A percentile compares a stretch with the other conserved stretches of the same genome.
Evolutionary conservation across 2,329 filamentous ascomycete species (phyloP).

Genomic region (Hymenoscyphus fructigenus): DNA sequence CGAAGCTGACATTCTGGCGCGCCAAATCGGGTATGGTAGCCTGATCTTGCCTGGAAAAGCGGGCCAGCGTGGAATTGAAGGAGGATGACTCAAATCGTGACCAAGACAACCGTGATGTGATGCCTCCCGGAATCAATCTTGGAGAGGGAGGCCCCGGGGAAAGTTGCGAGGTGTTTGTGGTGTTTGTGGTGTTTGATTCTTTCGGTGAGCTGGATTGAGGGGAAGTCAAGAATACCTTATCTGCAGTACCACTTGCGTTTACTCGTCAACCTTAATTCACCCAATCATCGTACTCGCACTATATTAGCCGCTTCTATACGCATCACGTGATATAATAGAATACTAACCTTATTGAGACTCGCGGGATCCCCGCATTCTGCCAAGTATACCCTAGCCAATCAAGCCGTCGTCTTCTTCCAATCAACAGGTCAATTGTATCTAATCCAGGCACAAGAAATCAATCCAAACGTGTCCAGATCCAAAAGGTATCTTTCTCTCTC

Average conservation of each 20-base stretch:
- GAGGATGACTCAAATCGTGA: neutral
- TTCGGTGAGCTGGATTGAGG: neutral
- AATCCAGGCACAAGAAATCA: constrained; percentile 1
- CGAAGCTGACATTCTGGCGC: neutral
- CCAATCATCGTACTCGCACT: neutral
- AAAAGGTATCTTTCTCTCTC: neutral
- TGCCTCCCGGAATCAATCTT: neutral
- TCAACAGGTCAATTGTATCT: neutral
- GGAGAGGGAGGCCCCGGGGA: neutral
- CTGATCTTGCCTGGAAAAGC: neutral
- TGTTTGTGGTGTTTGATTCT: neutral
- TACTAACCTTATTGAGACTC: neutral
- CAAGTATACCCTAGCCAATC: neutral
- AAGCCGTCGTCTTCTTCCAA: neutral
- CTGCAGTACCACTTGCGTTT: neutral
- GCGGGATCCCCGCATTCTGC: neutral
- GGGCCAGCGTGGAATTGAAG: neutral
- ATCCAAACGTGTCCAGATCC: constrained; percentile 5
- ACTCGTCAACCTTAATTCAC: neutral
- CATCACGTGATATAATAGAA: neutral
- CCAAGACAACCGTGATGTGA: neutral
- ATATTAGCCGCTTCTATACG: neutral
- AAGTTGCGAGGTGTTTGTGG: neutral
- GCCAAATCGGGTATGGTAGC: neutral
- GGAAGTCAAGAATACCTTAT: neutral